Conservation (phyloP, 495 filamentous ascomycete species). For the Chaetomidium leptoderma region DNA sequence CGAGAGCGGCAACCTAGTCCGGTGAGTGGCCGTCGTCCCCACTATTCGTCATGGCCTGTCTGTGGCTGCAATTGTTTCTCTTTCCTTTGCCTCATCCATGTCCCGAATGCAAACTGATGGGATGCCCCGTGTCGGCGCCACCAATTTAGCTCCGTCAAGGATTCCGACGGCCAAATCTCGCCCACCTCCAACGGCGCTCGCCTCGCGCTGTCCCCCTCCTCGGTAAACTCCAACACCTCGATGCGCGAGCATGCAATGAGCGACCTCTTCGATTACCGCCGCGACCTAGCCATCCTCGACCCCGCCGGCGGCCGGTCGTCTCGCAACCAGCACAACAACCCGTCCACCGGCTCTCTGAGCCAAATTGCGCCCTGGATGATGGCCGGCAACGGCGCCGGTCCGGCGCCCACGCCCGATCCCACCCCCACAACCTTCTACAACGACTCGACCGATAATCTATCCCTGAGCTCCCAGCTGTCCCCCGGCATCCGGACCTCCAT, state of each 20-base stretch:
- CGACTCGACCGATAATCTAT: slow-evolving; percentile 62
- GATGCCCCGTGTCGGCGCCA: slow-evolving; percentile 26
- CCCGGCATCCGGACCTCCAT: slow-evolving; percentile 64
- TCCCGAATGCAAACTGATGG: slow-evolving; percentile 23
- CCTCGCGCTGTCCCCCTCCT: slow-evolving; percentile 46
- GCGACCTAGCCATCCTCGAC: slow-evolving; percentile 66
- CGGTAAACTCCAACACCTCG: slow-evolving; percentile 43
- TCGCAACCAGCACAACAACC: slow-evolving; percentile 51
- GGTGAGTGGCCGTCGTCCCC: slow-evolving; percentile 31
- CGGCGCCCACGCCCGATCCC: slow-evolving; percentile 30
- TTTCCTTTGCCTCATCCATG: not conserved
- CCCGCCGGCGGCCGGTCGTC: slow-evolving; percentile 49
- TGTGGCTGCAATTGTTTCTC: slow-evolving; percentile 7
- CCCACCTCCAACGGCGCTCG: slow-evolving; percentile 45
- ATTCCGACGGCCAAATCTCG: slow-evolving; percentile 49
- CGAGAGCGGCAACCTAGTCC: slow-evolving; percentile 42
- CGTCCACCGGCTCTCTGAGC: slow-evolving; percentile 44
- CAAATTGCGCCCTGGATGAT: slow-evolving; percentile 49
- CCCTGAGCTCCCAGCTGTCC: slow-evolving; percentile 55
- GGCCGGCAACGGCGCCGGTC: slow-evolving; percentile 32
- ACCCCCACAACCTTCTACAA: slow-evolving; percentile 54
- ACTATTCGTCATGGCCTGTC: not conserved
- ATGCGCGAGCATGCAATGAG: slow-evolving; percentile 48
- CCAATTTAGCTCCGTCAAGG: slow-evolving; percentile 31
- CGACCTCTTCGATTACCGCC: slow-evolving; percentile 61